A percentile compares a stretch with the other conserved stretches of the same genome.
These are phyloP conservation scores for Beauveria sp. DNA, from an alignment of 2,329 filamentous ascomycete species.

Conservation along the genomic window DNA sequence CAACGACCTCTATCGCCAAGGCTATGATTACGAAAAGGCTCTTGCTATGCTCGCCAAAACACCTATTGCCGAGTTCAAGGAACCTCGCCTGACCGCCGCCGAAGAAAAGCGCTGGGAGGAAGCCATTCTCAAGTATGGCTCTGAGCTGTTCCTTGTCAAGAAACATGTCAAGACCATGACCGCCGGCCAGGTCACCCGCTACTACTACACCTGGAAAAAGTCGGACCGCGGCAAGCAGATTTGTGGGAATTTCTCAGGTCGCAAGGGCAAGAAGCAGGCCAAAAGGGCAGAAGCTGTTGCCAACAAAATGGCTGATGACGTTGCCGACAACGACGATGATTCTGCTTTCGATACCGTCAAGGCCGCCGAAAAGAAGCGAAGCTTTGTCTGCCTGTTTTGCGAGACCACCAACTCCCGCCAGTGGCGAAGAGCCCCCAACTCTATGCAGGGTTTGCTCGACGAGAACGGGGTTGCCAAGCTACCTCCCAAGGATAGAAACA, in stretches of 20 bases:
- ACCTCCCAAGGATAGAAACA: conserved; percentile 69
- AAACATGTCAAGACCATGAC: conserved; percentile 78
- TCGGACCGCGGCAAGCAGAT: conserved; percentile 75
- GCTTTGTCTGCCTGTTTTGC: conserved; percentile 94
- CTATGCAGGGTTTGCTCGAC: conserved; percentile 61
- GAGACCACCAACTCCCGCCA: conserved; percentile 70
- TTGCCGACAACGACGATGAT: conserved; percentile 87
- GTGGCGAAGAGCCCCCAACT: conserved; percentile 84
- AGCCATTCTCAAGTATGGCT: conserved; percentile 81
- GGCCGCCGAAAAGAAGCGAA: conserved; percentile 67
- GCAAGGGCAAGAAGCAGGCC: conserved; percentile 84
- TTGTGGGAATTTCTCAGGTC: conserved; percentile 81
- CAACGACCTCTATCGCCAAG: conserved; percentile 61
- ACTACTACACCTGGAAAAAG: conserved; percentile 99
- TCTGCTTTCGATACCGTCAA: conserved; percentile 93
- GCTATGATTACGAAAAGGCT: conserved; percentile 65
- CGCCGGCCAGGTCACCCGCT: conserved; percentile 76
- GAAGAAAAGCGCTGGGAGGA: conserved; percentile 91
- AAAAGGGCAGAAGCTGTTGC: conserved; percentile 63
- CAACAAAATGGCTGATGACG: conserved; percentile 79
- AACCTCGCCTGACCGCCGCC: conserved; percentile 69
- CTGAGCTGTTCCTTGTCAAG: conserved; percentile 76
- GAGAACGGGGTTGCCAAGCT: conserved; percentile 45
- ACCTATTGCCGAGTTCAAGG: conserved; percentile 68
- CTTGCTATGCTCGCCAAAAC: conserved; percentile 61